These are phyloP conservation scores for Daldinia decipiens DNA, from an alignment of 495 filamentous ascomycete species.

Conservation along the genomic window DNA sequence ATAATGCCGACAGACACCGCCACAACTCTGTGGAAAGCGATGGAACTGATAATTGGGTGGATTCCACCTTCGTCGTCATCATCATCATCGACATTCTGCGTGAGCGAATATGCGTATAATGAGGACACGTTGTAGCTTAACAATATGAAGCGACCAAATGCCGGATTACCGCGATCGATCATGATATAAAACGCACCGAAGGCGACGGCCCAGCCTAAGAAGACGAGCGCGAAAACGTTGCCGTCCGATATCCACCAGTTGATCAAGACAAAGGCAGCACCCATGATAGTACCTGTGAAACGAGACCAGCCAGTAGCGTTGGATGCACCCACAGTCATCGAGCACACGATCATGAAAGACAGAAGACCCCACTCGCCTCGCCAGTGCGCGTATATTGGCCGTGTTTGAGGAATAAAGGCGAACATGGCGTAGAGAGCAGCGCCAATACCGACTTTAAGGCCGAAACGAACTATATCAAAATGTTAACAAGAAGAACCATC, in stretches of 20 bases:
- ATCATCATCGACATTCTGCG: conserved; percentile 79
- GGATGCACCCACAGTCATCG: conserved; percentile 94
- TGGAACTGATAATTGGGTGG: conserved; percentile 84
- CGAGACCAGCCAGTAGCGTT: conserved; percentile 90
- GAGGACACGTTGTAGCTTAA: conserved; percentile 98
- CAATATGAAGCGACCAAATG: conserved; percentile 90
- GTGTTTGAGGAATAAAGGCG: conserved; percentile 80
- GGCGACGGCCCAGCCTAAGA: conserved; percentile 82
- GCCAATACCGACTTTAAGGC: conserved; percentile 90
- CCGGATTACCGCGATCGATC: conserved; percentile 81
- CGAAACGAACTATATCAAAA: conserved; percentile 66
- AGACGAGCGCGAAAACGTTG: conserved; percentile 76
- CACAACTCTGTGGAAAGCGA: conserved; percentile 88
- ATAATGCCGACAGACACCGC: conserved; percentile 88
- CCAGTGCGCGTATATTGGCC: conserved; percentile 87
- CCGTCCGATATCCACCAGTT: conserved; percentile 79
- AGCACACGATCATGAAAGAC: conserved; percentile 98
- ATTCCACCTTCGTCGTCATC: conserved; percentile 87
- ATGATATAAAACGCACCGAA: conserved; percentile 90
- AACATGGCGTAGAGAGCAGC: conserved; percentile 87
- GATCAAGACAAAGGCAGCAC: conserved; percentile 76
- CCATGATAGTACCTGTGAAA: conserved; percentile 88
- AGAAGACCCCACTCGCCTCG: conserved; percentile 95
- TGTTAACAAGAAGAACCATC: conserved; percentile 45
- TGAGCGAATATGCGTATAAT: conserved; percentile 91